Evolutionary conservation across 306 rosid species (phyloP), one percentile per base, ranked within the genome.

Genomic region (Boehmeria nivea): DNA sequence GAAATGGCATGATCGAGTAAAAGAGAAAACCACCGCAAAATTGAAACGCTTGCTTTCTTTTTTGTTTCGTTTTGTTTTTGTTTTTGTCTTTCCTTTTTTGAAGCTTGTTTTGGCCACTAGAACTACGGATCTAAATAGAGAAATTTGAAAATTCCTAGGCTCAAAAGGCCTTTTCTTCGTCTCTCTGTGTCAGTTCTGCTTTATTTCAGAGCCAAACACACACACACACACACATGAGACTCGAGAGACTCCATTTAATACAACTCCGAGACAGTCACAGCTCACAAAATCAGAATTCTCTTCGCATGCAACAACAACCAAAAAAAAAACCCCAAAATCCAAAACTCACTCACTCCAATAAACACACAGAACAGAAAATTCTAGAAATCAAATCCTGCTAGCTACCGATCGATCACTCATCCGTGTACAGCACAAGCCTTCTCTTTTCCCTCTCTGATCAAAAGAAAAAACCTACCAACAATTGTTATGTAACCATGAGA

Each of bases 1-100:
- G 87, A 75, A 75, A 79, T 2, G 96, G 87, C 86, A 81, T 83
- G 43, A 10, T 63, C 28, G 10, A 45, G 21, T 6, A 27, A 51
- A 14, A 48, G 21, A 23, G 2, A 31, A 16, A 27, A 20, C 47
- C 23, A 55, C 6, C 7, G 47, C 51, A 53, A 13, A 50, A 50
- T 39, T 43, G 15, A 31, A 11, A 22, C 21, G 31, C 12, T 37
- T 51, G 33, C 6, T 7, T 24, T 57, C 27, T 25, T 27, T 3
- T 16, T 20, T 14, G 20, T 47, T 9, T n/a, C n/a, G n/a, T n/a
- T n/a, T n/a, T n/a, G n/a, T n/a, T n/a, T n/a, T n/a, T n/a, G n/a
- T n/a, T n/a, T n/a, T n/a, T n/a, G n/a, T n/a, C n/a, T n/a, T n/a
- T n/a, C n/a, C n/a, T 15, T 52, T 2, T 28, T 18, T 6, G 23